Base-by-base conservation (phyloP, 805 yeast genomes). In the Candida pini region DNA sequence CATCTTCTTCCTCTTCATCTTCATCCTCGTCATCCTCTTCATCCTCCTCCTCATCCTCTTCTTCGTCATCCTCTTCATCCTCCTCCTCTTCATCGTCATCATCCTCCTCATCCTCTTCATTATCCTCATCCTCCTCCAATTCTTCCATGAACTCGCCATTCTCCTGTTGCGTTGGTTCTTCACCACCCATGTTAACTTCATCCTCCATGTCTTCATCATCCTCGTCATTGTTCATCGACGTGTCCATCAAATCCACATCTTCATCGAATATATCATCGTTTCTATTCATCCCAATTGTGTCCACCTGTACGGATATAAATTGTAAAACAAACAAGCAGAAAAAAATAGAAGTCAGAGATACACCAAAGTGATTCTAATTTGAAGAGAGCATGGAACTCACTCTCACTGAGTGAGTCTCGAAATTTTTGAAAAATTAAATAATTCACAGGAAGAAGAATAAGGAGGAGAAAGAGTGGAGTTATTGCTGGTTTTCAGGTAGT, bases 1-100 rank as follows among this genome's bases (percentile, higher is more conserved):
- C 53, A 3, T 30, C 40, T 7, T 23, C 31, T 9, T 28, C 37
- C 14, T 43, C 54, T 1, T 45, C 49, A 13, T 38, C 54, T 14
- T 51, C 53, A 21, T 43, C 47, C 6, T 45, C 45, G 6, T 33
- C 50, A 2, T 38, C 56, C 2, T 45, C 56, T 3, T 46, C 26
- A 3, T 30, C 38, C 2, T 43, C 54, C 2, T 45, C 56, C 2
- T 35, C 53, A 5, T 48, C 57, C 2, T 41, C 58, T 6, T 48
- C 55, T 8, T 49, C 54, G 6, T 44, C 58, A 2, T 45, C 56
- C 3, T 47, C 59, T 9, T 47, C 58, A 10, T 53, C 58, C 1
- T 51, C 61, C 6, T 46, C 62, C 8, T 46, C 58, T 7, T 47
- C 60, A 8, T 49, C 56, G 6, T 47, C 58, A 3, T 41, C 56